These are phyloP conservation scores for Trichoderma atrobrunneum DNA, from an alignment of 2,329 filamentous ascomycete species.

Conservation along the genomic window DNA sequence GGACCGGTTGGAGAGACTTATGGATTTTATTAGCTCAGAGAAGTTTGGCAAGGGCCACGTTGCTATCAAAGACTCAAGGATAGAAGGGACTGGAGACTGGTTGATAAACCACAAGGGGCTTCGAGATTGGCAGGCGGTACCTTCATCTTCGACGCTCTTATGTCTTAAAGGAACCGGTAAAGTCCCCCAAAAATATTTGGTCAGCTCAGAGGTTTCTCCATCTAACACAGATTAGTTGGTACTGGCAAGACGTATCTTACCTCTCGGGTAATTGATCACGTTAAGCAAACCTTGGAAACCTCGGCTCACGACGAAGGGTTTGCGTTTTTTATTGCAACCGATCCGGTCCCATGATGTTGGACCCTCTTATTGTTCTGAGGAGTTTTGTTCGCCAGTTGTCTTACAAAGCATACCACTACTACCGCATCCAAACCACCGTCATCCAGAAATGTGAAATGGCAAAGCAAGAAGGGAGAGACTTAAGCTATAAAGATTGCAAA, in stretches of 20 bases:
- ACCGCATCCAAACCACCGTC: background rate
- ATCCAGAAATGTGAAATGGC: background rate
- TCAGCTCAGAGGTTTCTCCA: too few relatives aligned
- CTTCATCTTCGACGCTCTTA: background rate
- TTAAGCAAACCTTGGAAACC: background rate
- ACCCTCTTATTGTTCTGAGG: slow-evolving; percentile 18
- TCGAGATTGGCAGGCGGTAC: background rate
- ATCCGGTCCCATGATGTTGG: slow-evolving; percentile 14
- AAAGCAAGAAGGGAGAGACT: background rate
- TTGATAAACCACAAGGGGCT: background rate
- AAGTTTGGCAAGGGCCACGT: background rate
- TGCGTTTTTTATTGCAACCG: slow-evolving; percentile 24
- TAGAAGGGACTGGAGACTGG: slow-evolving; percentile 6
- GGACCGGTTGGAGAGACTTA: background rate
- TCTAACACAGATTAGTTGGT: slow-evolving; percentile 6
- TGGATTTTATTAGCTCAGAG: slow-evolving; percentile 8
- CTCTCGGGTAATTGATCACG: slow-evolving; percentile 4
- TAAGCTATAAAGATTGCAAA: slow-evolving; percentile 13
- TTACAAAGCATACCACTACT: background rate
- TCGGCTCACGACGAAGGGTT: slow-evolving; percentile 10
- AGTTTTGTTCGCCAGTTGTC: slow-evolving; percentile 23
- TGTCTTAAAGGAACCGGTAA: slow-evolving; percentile 14
- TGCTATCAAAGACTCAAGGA: background rate
- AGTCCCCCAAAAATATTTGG: background rate
- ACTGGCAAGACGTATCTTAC: slow-evolving; percentile 19